Evolutionary conservation across 805 yeast species (phyloP), one percentile per base, ranked within the genome.

Genomic region (Metschnikowia peoriensis): DNA sequence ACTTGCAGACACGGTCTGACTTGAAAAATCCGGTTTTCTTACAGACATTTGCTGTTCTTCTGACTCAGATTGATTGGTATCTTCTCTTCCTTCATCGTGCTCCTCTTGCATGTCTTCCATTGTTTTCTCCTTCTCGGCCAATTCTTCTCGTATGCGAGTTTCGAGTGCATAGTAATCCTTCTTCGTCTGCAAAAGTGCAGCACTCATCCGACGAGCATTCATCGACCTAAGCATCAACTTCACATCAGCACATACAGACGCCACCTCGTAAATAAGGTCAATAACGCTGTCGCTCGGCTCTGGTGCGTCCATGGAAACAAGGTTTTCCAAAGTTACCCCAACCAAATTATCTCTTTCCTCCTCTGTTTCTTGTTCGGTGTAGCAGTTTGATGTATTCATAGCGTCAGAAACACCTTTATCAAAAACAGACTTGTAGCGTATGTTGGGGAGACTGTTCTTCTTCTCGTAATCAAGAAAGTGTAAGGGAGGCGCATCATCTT

Each of bases 161-260:
- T 65, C 43, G 11, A 59, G 47, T 2, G 48, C 48, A n/a, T 38
- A 37, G 35, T 54, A 60, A 16, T 59, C 61, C 12, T 61, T 62
- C 42, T 70, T 68, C 11, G 62, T 62, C 17, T 56, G 58, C 1
- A 56, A 66, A 35, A 70, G 54, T 7, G 71, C 71, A 12, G 46
- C 49, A 38, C 79, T 67, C 80, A 83, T 79, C 48, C 79, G 81
- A 46, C 80, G 65, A 1, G 76, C 82, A 61, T 84, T 83, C 53
- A 76, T 65, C 0, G 85, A 77, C 49, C 88, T 69, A 44, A 84
- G 61, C 76, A 86, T 77, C 53, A 88, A 66, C 59, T 84, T 83
- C 68, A 83, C 72, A 61, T 88, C 93, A 54, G 84, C 79, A 0
- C 82, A 82, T 41, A 85, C 65, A 0, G 84, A 80, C 0, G 86